phyloP scores from a whole-genome alignment of 2,329 filamentous ascomycete genomes.

The Colletotrichum sp. region DNA sequence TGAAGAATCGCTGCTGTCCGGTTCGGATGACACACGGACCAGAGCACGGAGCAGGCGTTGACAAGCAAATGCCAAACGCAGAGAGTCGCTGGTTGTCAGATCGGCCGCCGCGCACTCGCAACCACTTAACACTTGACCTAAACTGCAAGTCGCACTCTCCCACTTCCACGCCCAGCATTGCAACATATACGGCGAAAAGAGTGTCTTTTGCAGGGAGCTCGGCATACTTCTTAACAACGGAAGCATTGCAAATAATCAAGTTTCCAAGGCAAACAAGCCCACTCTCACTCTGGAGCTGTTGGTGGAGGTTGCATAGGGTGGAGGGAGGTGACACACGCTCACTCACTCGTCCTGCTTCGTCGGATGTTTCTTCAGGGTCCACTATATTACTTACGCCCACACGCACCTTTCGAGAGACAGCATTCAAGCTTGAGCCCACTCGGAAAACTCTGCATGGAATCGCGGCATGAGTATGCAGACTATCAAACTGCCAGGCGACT shows the following conservation, averaged over 20 bases:
- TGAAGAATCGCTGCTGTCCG: constrained; percentile 13
- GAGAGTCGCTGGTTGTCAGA: not conserved
- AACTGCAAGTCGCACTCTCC: not conserved
- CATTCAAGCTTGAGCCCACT: constrained; percentile 19
- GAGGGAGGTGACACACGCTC: constrained; percentile 14
- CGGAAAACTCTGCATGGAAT: constrained; percentile 21
- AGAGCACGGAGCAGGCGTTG: not conserved
- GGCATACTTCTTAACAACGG: not conserved
- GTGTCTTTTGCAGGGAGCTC: not conserved
- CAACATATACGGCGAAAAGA: not conserved
- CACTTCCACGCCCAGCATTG: not conserved
- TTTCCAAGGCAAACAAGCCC: not conserved
- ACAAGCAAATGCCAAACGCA: not conserved
- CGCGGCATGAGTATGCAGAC: constrained; percentile 16
- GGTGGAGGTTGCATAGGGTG: not conserved
- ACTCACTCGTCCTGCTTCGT: constrained; percentile 5
- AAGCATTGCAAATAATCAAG: constrained; percentile 1
- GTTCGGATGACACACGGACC: constrained; percentile 19
- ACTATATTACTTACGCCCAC: constrained; percentile 5
- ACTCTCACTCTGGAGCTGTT: not conserved
- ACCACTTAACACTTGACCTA: not conserved
- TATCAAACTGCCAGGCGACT: constrained; percentile 1
- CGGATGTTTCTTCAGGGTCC: constrained; percentile 19
- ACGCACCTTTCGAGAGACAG: not conserved
- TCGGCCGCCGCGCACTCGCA: not conserved